Base-by-base conservation (phyloP, 306 rosid species). In the Vigna hirtella region DNA sequence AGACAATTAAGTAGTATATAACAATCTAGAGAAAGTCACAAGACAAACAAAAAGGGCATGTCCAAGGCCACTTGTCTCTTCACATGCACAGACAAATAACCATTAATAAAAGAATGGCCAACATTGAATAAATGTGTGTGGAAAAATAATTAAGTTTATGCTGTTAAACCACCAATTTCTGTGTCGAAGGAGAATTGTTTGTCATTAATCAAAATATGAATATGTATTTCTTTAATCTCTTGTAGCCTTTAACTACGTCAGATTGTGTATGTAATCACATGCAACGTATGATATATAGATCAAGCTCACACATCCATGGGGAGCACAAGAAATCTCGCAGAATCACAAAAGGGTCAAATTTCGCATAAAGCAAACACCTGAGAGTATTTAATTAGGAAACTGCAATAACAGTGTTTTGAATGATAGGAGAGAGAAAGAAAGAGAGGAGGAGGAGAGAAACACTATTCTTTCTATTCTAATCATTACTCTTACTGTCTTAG, bases 311-410 rank as follows among this genome's bases (percentile, higher is more conserved):
- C 49, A 52, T 66, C 84, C 88, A 89, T 85, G 87, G 94, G 93
- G 93, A 88, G 89, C 98, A 89, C 76, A 83, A 88, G 83, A 91
- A 84, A 91, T 91, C 93, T 74, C 65, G 61, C 72, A 89, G 84
- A 85, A 84, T 91, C 95, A 65, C 50, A 80, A 81, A 84, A 86
- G 89, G 78, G 76, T 83, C 85, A 86, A 84, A 84, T 77, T 74
- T 61, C 78, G 76, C 78, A 76, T 76, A 87, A 88, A 83, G 92
- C 73, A 81, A 76, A 70, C 86, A 71, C 42, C 83, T 78, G 71
- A 85, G 74, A 71, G 52, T 70, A 73, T 83, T 85, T 83, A 87
- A 85, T 81, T 78, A 65, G 81, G 83, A 81, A 81, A 78, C 72
- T 30, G 62, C 77, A 82, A 59, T 72, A 80, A 90, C 85, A 87